Percentiles rank a stretch among this genome's conserved stretches.
These are phyloP conservation scores for Microbotryum intermedium DNA, from an alignment of 1,284 basidiomycete species.

Conservation along the genomic window DNA sequence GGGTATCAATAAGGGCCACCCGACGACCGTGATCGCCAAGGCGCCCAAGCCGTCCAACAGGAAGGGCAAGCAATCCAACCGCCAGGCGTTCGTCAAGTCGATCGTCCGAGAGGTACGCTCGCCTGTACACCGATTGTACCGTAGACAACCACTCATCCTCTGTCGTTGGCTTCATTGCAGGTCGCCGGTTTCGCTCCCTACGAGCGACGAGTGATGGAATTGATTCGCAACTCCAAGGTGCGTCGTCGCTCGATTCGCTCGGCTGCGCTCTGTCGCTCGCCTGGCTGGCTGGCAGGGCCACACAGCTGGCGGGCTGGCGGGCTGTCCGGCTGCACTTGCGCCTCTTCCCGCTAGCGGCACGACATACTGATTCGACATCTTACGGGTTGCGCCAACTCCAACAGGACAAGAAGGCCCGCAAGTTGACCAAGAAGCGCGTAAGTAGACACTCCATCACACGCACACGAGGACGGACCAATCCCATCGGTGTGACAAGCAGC, in stretches of 20 bases:
- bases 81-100: conserved; percentile 83
- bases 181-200: conserved; percentile 92
- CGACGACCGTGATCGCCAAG: conserved; percentile 79
- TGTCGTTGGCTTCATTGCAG: conserved; percentile 22
- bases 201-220: conserved; percentile 96
- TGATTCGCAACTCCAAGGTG: conserved; percentile 98
- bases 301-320: too few relatives aligned
- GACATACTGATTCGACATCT: neutral
- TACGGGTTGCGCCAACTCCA: too few relatives aligned
- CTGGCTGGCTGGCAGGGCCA: too few relatives aligned
- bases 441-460: conserved; percentile 36
- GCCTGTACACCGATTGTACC: too few relatives aligned
- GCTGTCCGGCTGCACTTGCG: too few relatives aligned
- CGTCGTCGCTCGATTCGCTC: conserved; percentile 34
- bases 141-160: too few relatives aligned
- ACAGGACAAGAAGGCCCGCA: conserved; percentile 94
- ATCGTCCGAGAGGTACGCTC: conserved; percentile 73
- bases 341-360: conserved; percentile 1
- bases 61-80: conserved; percentile 76
- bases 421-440: conserved; percentile 96
- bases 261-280: too few relatives aligned
- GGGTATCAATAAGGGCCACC: conserved; percentile 88
- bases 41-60: conserved; percentile 73
- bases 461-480: neutral
- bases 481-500: neutral